phyloP scores from a whole-genome alignment of 169 alveolate genomes.

The Eimeria sp. region DNA sequence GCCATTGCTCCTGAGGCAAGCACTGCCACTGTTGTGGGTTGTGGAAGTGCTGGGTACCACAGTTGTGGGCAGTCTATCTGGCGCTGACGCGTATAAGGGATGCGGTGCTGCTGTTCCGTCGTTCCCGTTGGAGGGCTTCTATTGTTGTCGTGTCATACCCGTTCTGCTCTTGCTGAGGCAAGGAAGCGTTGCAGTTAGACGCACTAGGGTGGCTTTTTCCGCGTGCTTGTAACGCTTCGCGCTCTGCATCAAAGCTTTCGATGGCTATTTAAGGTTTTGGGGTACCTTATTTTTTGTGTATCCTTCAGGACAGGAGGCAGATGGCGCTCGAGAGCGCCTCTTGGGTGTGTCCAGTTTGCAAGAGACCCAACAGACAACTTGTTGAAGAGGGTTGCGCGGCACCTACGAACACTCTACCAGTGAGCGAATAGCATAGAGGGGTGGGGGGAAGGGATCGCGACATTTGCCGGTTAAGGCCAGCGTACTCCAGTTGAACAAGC shows the following conservation, averaged over 20 bases:
- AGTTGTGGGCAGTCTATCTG: neutral
- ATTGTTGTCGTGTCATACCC: neutral
- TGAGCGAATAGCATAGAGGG: neutral
- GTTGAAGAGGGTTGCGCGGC: slow-evolving; percentile 86
- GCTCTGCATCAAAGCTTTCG: neutral
- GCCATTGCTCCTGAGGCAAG: neutral
- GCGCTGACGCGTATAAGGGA: neutral
- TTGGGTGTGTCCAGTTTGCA: slow-evolving; percentile 84
- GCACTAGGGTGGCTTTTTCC: neutral
- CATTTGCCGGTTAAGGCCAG: neutral
- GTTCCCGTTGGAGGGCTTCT: neutral
- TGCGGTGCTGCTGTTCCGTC: neutral
- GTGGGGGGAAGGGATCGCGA: neutral
- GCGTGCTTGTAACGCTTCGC: neutral
- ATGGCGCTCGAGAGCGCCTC: slow-evolving; percentile 81
- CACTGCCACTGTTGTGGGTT: neutral
- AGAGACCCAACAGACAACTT: slow-evolving; percentile 80
- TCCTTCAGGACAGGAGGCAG: slow-evolving; percentile 75
- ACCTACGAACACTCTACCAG: slow-evolving; percentile 71
- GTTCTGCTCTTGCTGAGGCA: neutral
- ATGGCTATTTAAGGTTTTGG: neutral
- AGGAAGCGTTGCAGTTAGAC: neutral
- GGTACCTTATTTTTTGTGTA: neutral
- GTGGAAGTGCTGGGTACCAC: neutral
- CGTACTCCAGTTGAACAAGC: neutral